phyloP scores from a whole-genome alignment of 2,329 filamentous ascomycete genomes.

The Penicillium sp. region DNA sequence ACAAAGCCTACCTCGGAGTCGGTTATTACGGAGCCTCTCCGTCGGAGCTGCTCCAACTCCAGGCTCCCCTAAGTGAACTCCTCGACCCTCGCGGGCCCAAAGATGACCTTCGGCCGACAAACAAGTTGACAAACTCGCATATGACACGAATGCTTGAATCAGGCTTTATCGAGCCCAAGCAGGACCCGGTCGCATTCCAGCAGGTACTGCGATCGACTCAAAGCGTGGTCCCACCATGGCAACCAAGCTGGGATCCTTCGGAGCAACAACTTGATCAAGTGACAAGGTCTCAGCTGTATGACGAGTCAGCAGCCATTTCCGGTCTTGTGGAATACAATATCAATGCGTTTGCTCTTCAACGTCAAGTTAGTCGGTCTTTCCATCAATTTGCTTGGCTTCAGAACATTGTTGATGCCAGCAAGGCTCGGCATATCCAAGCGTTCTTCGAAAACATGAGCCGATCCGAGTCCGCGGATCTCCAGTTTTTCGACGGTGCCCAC shows the following conservation, averaged over 20 bases:
- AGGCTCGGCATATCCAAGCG: constrained; percentile 29
- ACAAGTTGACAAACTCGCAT: constrained; percentile 34
- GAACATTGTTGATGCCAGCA: constrained; percentile 34
- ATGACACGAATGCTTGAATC: constrained; percentile 51
- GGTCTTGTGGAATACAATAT: constrained; percentile 34
- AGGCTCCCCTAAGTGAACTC: constrained; percentile 19
- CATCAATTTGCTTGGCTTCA: constrained; percentile 31
- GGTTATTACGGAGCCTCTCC: constrained; percentile 28
- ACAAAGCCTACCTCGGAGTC: constrained; percentile 41
- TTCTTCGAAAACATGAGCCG: constrained; percentile 26
- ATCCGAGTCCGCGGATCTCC: constrained; percentile 9
- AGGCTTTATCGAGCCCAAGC: constrained; percentile 42
- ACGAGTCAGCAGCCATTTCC: constrained; percentile 31
- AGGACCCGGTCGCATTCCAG: constrained; percentile 43
- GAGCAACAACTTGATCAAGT: constrained; percentile 21
- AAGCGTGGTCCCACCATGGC: constrained; percentile 32
- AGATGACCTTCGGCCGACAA: constrained; percentile 27
- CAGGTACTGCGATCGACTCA: constrained; percentile 34
- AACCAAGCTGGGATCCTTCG: constrained; percentile 17
- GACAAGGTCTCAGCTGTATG: constrained; percentile 28
- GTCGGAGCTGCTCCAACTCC: constrained; percentile 27
- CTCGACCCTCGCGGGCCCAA: constrained; percentile 15
- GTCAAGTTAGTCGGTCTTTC: constrained; percentile 27
- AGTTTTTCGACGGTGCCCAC: constrained; percentile 20
- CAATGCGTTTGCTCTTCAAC: constrained; percentile 21